Evolutionary conservation across 495 filamentous ascomycete genomes (phyloP), one percentile per base, ranked within the genome.

Genomic region (Penicillium egyptiacum): DNA sequence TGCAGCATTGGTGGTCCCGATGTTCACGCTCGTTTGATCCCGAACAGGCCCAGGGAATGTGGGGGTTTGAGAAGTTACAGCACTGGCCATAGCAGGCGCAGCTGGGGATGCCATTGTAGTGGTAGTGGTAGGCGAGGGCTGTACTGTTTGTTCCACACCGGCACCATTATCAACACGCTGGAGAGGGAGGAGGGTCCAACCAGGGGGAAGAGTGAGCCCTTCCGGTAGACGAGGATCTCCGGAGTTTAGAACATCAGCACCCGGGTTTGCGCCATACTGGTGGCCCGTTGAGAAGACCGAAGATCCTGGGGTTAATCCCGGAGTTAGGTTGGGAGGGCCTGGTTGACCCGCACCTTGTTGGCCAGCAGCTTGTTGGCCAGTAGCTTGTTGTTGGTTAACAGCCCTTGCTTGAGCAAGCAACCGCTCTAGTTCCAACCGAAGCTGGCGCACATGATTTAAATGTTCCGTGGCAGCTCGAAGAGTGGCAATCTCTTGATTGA

Each of bases 151-250:
- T 10, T 50, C 16, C 16, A 45, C 53, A 41, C 30, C 37, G 5
- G 50, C 20, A 6, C 60, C 50, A 14, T 46, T 58, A 11, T 57
- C 76, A 17, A 83, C 53, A 16, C 86, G 76, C 39, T 87, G 80
- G 11, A 91, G 76, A 50, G 88, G 88, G 31, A 88, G 72, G 26
- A 95, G 67, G 22, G 83, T 86, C 90, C 90, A 95, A 7, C 90
- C 90, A 40, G 81, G 76, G 2, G 90, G 90, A 28, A 95, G 82
- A 12, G 72, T 81, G 14, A 93, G 75, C 9, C 90, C 89, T 39
- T 85, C 81, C 3, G 90, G 90, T 19, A 93, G 74, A 41, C 88
- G 83, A 22, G 82, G 66, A 64, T 89, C 86, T 19, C 86, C 88
- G 14, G 87, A 71, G 22, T 79, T 76, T 53, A 91, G 78, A 8